A percentile compares a stretch with the other conserved stretches of the same genome.
phyloP scores from a whole-genome alignment of 2,329 filamentous ascomycete genomes.

The Juglanconis oblonga region DNA sequence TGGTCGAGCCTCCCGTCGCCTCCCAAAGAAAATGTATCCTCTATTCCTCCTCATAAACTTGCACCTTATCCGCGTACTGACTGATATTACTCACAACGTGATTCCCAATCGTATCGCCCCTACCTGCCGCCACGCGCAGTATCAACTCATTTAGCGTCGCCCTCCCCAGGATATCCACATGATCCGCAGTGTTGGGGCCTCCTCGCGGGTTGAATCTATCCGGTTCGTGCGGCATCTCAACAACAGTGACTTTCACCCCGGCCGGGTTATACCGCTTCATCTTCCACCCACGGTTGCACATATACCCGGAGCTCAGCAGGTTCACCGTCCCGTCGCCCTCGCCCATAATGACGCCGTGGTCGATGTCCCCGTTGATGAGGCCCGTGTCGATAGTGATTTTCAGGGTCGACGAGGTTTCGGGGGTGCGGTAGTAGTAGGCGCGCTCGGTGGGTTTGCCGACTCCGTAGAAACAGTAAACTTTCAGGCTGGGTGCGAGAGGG shows the following conservation, averaged over 20 bases:
- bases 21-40: not conserved
- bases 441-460: constrained; percentile 92
- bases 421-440: constrained; percentile 80
- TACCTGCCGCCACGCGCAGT: constrained; percentile 79
- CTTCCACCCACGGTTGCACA: constrained; percentile 94
- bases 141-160: constrained; percentile 89
- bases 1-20: not conserved
- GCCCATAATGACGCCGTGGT: constrained; percentile 91
- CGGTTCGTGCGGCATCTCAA: constrained; percentile 96
- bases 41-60: constrained; percentile 67
- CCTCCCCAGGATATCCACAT: constrained; percentile 92
- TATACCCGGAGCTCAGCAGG: constrained; percentile 87
- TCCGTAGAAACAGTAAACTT: constrained; percentile 97
- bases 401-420: constrained; percentile 65
- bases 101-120: constrained; percentile 75
- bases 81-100: constrained; percentile 76
- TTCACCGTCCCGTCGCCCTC: constrained; percentile 97
- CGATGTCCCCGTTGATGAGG: constrained; percentile 57
- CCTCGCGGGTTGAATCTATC: constrained; percentile 84
- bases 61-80: constrained; percentile 79
- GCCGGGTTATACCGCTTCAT: constrained; percentile 93
- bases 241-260: constrained; percentile 74
- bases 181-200: constrained; percentile 73
- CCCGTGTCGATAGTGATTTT: constrained; percentile 73
- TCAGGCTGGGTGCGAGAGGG: constrained; percentile 82